Evolutionary conservation across 164 flowering plant species (phyloP), one percentile per base, ranked within the genome.

Genomic region (Nymphaea thermarum): DNA sequence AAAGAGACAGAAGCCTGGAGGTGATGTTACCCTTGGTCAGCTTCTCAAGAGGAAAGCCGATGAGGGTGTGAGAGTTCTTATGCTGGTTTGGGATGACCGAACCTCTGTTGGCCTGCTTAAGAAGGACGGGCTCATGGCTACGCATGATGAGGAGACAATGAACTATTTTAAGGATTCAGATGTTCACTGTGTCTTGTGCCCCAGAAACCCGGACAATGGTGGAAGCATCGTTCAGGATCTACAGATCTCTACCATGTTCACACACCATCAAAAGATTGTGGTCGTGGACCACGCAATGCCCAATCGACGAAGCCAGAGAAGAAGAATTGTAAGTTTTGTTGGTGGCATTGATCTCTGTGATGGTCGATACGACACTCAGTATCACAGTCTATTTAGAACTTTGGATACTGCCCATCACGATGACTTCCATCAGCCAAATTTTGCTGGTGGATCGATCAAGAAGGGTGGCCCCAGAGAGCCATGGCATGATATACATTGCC

Each of bases 11-110:
- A 84, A 78, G 66, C 79, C 82, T 0, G 91, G 86, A 36, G 86
- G 87, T 63, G 81, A 85, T 43, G 25, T 83, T 61, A 84, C 83
- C 10, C 80, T 90, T 3, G 96, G 96, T 2, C 87, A 90, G 67
- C 80, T 90, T 11, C 91, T 90, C 17, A 84, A 80, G 78, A 86
- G 77, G 75, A 87, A 83, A 67, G 96, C 96, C 4, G 74, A 71
- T 45, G 96, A 89, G 76, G 96, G 96, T 15, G 89, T 89, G 5
- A 78, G 79, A 18, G 93, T 89, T 44, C 75, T 86, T 8, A 85
- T 89, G 89, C 91, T 89, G 60, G 88, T 89, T 65, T 89, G 96
- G 96, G 93, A 89, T 77, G 96, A 89, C 53, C 75, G 89, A 70
- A 87, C 91, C 43, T 90, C 96, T 5, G 82, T 85, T 15, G 68